These are phyloP conservation scores for Cardamine resedifolia DNA, from an alignment of 345 rosid species.

Conservation along the genomic window DNA sequence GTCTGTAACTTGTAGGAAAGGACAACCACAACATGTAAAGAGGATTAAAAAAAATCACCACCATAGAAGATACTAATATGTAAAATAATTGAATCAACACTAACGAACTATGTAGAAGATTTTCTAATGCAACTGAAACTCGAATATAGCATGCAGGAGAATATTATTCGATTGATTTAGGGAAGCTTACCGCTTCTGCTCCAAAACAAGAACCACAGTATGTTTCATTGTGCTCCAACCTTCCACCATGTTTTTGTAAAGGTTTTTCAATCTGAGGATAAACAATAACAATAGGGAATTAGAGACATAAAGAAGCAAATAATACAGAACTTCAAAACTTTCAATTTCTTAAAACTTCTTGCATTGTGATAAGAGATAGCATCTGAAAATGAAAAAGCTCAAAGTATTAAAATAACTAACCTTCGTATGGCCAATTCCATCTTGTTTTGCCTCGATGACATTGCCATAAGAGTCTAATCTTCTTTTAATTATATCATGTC, in stretches of 20 bases:
- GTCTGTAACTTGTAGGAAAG: constrained; percentile 42
- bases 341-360: constrained; percentile 9
- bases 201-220: constrained; percentile 97
- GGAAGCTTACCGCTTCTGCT: constrained; percentile 69
- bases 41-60: not conserved
- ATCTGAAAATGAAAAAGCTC: not conserved
- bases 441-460: constrained; percentile 75
- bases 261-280: constrained; percentile 76
- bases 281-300: not conserved
- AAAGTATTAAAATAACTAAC: constrained; percentile 41
- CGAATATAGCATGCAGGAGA: not conserved
- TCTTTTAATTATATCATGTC: constrained; percentile 83
- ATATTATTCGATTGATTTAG: not conserved
- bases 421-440: constrained; percentile 90
- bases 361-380: not conserved
- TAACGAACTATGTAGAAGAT: not conserved
- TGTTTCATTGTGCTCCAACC: constrained; percentile 96
- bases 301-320: not conserved
- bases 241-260: constrained; percentile 95
- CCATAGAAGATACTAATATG: not conserved
- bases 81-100: not conserved
- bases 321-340: not conserved
- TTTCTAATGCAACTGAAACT: not conserved
- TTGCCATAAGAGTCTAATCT: constrained; percentile 78
- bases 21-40: constrained; percentile 10